Base-by-base conservation (phyloP, 306 rosid genomes). In the Rosa lucieae region DNA sequence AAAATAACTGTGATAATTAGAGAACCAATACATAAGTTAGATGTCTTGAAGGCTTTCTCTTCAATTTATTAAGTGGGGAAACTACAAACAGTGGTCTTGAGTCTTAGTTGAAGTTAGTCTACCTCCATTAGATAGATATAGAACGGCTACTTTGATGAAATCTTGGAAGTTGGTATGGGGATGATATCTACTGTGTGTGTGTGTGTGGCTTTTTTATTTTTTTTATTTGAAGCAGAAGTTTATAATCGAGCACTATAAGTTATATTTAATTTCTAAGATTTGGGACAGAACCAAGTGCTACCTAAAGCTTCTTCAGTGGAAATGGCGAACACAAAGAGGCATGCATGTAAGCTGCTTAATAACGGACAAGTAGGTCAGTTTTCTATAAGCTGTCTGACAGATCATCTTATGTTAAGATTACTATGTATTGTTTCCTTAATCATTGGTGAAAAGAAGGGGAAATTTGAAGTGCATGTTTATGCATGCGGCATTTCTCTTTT, bases 241-340 rank as follows among this genome's bases (percentile, higher is more conserved):
- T 71, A n/a, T 23, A 72, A 76, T 23, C 35, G 53, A 73, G 61
- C 72, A 58, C 70, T 67, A 62, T 29, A 39, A 40, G 10, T 18
- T 69, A 51, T 78, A 44, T 35, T 62, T 73, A 11, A 67, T 18
- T 15, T 59, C 75, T 65, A 48, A 23, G 15, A 59, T 77, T 83
- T 89, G 67, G 85, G 85, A 85, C 98, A 96, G 99, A 87, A 88
- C 79, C 86, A 82, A 67, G 87, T 82, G 73, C 86, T 96, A 82
- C 87, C 74, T 15, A 80, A 86, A 43, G 80, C 37, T 17, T 70
- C 86, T 74, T 65, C 75, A 72, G 46, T 82, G 78, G 87, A 81
- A 70, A 86, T 80, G 85, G 81, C 72, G 80, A 84, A 84, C 81
- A 79, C 61, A n/a, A 79, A 73, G 72, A 83, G 43, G 70, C 48